phyloP scores from a whole-genome alignment of 495 filamentous ascomycete species.

The Cenococcum geophilum region DNA sequence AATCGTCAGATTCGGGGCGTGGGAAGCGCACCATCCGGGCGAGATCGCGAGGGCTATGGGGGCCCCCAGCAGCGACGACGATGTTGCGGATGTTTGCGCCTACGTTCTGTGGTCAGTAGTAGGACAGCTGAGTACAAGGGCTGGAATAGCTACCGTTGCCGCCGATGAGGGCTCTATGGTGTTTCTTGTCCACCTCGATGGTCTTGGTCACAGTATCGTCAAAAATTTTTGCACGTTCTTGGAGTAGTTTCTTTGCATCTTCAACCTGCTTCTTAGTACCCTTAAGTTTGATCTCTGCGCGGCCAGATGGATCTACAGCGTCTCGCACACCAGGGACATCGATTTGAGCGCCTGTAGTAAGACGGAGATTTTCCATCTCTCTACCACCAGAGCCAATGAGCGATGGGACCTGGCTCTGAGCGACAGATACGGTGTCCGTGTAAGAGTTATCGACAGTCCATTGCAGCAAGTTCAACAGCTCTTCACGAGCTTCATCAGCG shows the following conservation, averaged over 20 bases:
- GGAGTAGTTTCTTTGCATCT: slow-evolving; percentile 78
- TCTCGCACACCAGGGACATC: slow-evolving; percentile 73
- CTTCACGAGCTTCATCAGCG: slow-evolving; percentile 81
- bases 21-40: slow-evolving; percentile 90
- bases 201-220: slow-evolving; percentile 79
- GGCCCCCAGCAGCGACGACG: slow-evolving; percentile 79
- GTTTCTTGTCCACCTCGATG: slow-evolving; percentile 82
- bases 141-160: slow-evolving; percentile 60
- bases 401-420: slow-evolving; percentile 78
- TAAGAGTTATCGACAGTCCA: slow-evolving; percentile 81
- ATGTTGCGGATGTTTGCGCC: slow-evolving; percentile 83
- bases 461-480: slow-evolving; percentile 78
- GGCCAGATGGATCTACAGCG: slow-evolving; percentile 52
- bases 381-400: slow-evolving; percentile 84
- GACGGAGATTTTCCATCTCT: slow-evolving; percentile 83
- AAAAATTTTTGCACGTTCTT: slow-evolving; percentile 75
- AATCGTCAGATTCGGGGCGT: slow-evolving; percentile 68
- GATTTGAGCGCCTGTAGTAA: slow-evolving; percentile 75
- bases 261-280: slow-evolving; percentile 86
- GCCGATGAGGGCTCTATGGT: slow-evolving; percentile 87
- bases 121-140: slow-evolving; percentile 31
- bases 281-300: slow-evolving; percentile 80
- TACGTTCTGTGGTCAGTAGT: slow-evolving; percentile 35
- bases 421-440: slow-evolving; percentile 70
- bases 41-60: slow-evolving; percentile 70